These are phyloP conservation scores for Lycium ferocissimum DNA, from an alignment of 257 asterid genomes.

Conservation along the genomic window DNA sequence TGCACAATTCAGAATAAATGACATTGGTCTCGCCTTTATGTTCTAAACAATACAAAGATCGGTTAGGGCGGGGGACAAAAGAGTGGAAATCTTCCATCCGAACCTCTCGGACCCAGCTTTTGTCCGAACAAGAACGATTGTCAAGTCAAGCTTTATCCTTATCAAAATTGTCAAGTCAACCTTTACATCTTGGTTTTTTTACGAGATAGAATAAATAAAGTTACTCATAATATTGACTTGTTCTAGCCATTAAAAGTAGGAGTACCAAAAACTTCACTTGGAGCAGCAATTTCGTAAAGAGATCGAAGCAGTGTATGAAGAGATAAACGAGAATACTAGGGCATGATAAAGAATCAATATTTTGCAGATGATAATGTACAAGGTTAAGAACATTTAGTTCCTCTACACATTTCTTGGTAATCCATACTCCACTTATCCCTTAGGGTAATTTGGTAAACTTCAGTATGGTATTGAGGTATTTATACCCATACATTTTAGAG, in stretches of 20 bases:
- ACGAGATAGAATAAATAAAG: not conserved
- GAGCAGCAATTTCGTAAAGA: not conserved
- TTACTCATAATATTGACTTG: not conserved
- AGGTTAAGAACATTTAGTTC: not conserved
- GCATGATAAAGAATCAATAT: not conserved
- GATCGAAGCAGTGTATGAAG: not conserved
- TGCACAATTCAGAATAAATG: not conserved
- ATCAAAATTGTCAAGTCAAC: not conserved
- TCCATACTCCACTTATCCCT: not conserved
- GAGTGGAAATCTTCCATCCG: conserved; percentile 2
- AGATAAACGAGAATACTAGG: not conserved
- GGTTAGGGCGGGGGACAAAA: not conserved
- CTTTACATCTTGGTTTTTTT: not conserved
- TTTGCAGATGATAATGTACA: conserved; percentile 10
- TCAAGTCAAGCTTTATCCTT: not conserved
- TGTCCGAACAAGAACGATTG: not conserved
- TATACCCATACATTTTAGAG: not conserved
- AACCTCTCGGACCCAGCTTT: conserved; percentile 14
- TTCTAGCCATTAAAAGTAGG: not conserved
- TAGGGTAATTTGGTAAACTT: not conserved
- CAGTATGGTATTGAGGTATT: not conserved
- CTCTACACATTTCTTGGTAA: conserved; percentile 9
- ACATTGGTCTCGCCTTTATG: not conserved
- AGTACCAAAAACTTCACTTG: not conserved
- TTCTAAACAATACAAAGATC: conserved; percentile 16